Evolutionary conservation across 2,329 filamentous ascomycete genomes (phyloP).

Genomic region (Dissoconium aciculare): DNA sequence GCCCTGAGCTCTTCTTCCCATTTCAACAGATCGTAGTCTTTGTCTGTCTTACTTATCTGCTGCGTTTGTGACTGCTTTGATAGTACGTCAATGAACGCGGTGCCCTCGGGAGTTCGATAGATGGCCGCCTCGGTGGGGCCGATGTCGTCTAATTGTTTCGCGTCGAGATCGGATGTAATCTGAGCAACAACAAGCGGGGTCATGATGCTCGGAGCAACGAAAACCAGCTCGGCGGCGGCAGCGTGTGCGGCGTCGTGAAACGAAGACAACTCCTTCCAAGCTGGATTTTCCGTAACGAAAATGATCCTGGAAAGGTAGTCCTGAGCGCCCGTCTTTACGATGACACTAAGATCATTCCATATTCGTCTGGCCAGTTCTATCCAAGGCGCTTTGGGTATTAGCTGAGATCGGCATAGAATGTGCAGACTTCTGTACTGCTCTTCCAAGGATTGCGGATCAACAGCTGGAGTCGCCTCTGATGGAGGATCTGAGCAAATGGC

Average conservation of each 20-base stretch:
- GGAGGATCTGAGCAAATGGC: constrained; percentile 45
- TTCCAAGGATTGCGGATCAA: constrained; percentile 41
- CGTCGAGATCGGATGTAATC: constrained; percentile 58
- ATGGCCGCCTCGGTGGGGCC: constrained; percentile 86
- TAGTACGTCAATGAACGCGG: constrained; percentile 77
- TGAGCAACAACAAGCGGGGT: constrained; percentile 61
- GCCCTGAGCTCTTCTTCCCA: constrained; percentile 88
- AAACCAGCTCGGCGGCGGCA: constrained; percentile 79
- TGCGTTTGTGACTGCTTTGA: constrained; percentile 60
- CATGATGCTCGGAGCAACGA: constrained; percentile 75
- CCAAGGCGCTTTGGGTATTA: constrained; percentile 71
- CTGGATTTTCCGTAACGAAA: constrained; percentile 27
- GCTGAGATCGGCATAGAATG: constrained; percentile 59
- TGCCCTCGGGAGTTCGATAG: constrained; percentile 77
- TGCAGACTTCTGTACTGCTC: constrained; percentile 61
- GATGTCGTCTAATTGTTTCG: constrained; percentile 52
- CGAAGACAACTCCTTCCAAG: constrained; percentile 35
- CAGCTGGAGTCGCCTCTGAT: constrained; percentile 35
- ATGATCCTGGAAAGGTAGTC: constrained; percentile 49
- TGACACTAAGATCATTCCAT: constrained; percentile 64
- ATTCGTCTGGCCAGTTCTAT: constrained; percentile 73
- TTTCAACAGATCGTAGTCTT: constrained; percentile 89
- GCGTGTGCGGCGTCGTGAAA: constrained; percentile 54
- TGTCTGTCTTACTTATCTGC: constrained; percentile 71
- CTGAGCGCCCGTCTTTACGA: constrained; percentile 41